Evolutionary conservation across 2,329 filamentous ascomycete genomes (phyloP).

Genomic region (Sclerotinia subarctica): DNA sequence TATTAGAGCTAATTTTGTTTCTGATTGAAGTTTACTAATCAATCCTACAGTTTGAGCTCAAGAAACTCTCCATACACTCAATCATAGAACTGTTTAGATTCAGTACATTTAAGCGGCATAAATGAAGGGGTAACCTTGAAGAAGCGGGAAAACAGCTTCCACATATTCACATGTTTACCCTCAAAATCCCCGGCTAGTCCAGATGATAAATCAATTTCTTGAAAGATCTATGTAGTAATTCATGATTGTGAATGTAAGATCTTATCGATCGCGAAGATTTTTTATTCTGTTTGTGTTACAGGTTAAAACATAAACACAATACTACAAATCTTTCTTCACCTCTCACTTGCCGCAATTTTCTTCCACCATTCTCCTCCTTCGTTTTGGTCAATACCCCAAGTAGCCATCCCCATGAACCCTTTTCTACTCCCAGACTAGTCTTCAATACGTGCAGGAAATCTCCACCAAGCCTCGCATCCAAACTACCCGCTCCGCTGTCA

Average conservation of each 20-base stretch:
- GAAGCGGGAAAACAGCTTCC: background rate
- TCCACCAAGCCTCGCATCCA: constrained; percentile 21
- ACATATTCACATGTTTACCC: too few species aligned
- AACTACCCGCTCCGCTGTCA: constrained; percentile 15
- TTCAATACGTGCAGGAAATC: constrained; percentile 26
- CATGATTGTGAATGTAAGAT: background rate
- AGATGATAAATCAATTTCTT: too few species aligned
- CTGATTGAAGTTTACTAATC: background rate
- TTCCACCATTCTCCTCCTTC: background rate
- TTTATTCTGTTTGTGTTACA: too few species aligned
- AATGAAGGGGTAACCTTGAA: background rate
- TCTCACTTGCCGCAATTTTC: background rate
- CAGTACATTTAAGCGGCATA: background rate
- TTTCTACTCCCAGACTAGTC: constrained; percentile 22
- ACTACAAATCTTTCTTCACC: background rate
- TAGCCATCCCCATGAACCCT: constrained; percentile 25
- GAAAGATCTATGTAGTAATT: background rate
- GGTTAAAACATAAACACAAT: background rate
- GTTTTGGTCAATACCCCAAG: constrained; percentile 17
- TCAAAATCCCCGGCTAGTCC: too few species aligned
- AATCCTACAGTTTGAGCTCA: background rate
- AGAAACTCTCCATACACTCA: background rate
- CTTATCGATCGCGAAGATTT: background rate
- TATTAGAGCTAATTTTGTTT: too few species aligned
- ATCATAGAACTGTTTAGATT: background rate